Percentiles rank a stretch among this genome's conserved stretches.
These are phyloP conservation scores for Phyllosticta ampelicida DNA, from an alignment of 2,329 filamentous ascomycete species.

Conservation along the genomic window DNA sequence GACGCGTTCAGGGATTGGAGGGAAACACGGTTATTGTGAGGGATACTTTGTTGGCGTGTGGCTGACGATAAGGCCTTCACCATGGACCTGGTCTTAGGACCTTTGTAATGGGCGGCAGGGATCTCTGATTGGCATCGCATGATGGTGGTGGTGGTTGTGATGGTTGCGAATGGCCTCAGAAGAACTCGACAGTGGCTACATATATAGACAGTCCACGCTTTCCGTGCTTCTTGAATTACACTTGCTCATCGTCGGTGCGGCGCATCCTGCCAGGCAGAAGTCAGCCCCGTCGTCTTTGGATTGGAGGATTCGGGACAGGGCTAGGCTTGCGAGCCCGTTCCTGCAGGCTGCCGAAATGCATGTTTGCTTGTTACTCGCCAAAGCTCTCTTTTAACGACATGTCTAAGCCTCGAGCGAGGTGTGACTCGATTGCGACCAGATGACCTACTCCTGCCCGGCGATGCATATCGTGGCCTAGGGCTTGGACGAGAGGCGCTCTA, in stretches of 20 bases:
- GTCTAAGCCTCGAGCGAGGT: no score
- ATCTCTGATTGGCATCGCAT: background rate
- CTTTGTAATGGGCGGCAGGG: background rate
- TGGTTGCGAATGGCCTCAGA: background rate
- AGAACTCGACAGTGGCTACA: background rate
- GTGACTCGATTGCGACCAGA: no score
- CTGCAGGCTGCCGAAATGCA: background rate
- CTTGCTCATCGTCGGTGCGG: background rate
- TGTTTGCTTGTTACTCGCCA: background rate
- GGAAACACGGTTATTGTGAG: constrained; percentile 13
- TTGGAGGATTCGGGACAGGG: background rate
- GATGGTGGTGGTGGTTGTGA: background rate
- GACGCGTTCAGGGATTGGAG: constrained; percentile 15
- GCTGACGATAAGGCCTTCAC: background rate
- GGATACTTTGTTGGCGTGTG: background rate
- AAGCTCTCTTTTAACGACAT: background rate
- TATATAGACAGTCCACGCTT: no score
- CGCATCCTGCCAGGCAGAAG: background rate
- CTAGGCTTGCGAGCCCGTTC: background rate
- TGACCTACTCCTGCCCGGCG: background rate
- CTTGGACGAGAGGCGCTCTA: background rate
- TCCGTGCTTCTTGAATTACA: background rate
- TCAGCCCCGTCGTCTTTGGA: background rate
- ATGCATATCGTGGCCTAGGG: background rate
- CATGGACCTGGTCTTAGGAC: background rate